Base-by-base conservation (phyloP, 2,329 filamentous ascomycete species). In the Fusarium acutatum region DNA sequence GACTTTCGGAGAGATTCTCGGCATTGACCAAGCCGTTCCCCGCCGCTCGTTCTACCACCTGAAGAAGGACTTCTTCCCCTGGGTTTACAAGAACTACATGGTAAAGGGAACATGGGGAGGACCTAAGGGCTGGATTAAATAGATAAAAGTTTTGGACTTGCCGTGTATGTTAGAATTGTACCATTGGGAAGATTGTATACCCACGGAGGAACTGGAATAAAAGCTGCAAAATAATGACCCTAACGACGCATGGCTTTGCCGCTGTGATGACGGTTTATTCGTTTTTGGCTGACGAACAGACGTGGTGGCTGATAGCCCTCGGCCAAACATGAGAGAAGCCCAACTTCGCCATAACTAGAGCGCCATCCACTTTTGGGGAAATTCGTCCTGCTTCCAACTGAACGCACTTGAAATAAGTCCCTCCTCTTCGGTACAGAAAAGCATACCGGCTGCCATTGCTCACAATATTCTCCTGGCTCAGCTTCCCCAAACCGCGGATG, bases 41-140 rank as follows among this genome's bases (percentile, higher is more conserved):
- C 84, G 89, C 7, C 84, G 86, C 7, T 82, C 86, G 0, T 92
- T 92, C 76, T 92, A 89, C 72, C 83, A 91, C 74, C 73, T 92
- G 49, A 92, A 92, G 83, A 91, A 90, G 81, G 86, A 91, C 76
- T 92, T 92, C 75, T 92, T 92, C 80, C 90, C 90, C 0, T 91
- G 89, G 89, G 89, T 92, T 6, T 91, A 91, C 80, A 86, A 84
- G 60, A 86, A 88, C 41, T 85, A 84, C 41, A 87, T 90, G 85
- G 85, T 91, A 12, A 91, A 89, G 81, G 90, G 89, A 11, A 88
- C 84, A 13, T 91, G 90, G 89, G 89, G 83, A 28, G 89, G 89
- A 11, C 88, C 89, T 0, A 89, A 87, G 78, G 89, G 89, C 0
- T 90, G 81, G 82, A 59, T 73, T 30, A 74, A 62, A 67, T 73